phyloP scores from a whole-genome alignment of 768 basidiomycete genomes.

The Trametes punicea region DNA sequence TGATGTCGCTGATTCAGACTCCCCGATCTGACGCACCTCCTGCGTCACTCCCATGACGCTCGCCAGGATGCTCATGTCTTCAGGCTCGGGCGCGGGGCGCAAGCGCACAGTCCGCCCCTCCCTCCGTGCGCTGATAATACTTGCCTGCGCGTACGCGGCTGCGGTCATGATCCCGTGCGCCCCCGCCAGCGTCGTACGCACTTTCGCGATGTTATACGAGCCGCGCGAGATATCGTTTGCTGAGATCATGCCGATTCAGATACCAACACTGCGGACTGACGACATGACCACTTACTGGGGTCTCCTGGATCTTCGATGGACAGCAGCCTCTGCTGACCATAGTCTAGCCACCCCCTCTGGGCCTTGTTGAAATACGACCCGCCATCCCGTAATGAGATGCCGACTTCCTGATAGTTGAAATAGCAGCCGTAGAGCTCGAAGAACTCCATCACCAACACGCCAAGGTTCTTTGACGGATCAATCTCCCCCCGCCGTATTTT shows the following conservation, averaged over 20 bases:
- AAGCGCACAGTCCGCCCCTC: conserved; percentile 48
- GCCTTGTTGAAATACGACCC: conserved; percentile 88
- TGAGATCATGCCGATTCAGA: conserved; percentile 30
- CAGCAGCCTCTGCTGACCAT: conserved; percentile 52
- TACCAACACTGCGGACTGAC: background rate
- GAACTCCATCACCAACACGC: conserved; percentile 94
- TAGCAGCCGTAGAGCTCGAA: conserved; percentile 92
- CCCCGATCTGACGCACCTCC: conserved; percentile 51
- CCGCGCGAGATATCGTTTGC: conserved; percentile 93
- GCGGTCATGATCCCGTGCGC: conserved; percentile 77
- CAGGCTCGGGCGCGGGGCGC: conserved; percentile 42
- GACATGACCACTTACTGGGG: conserved; percentile 52
- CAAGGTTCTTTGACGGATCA: conserved; percentile 82
- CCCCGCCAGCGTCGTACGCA: conserved; percentile 80
- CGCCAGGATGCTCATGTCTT: conserved; percentile 75
- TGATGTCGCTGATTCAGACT: conserved; percentile 3
- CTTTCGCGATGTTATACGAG: conserved; percentile 79
- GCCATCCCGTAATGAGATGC: conserved; percentile 83
- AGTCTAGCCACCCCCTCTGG: conserved; percentile 77
- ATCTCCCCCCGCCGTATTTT: conserved; percentile 88
- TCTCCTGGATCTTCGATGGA: conserved; percentile 95
- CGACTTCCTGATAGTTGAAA: conserved; percentile 89
- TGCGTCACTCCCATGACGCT: conserved; percentile 80
- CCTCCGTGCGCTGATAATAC: conserved; percentile 55
- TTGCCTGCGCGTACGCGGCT: conserved; percentile 62